Base-by-base conservation (phyloP, 208 protist genomes). In the Porcisia deanei region DNA sequence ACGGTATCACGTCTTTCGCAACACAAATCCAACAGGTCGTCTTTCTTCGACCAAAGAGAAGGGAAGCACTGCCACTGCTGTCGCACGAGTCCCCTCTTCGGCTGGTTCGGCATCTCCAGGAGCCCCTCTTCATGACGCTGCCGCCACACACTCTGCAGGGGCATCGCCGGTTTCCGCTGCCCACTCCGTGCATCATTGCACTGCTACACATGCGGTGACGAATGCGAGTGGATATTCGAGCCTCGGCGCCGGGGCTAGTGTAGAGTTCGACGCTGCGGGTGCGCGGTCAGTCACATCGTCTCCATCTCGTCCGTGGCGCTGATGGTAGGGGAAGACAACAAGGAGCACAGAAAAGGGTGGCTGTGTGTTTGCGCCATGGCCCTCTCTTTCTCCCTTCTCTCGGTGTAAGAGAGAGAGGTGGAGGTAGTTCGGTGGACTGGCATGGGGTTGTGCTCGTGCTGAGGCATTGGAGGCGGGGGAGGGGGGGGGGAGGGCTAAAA, bases 1-100 rank as follows among this genome's bases (percentile, higher is more conserved):
- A 22, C 67, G 71, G 20, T 83, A 88, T 55, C 84, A 82, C 72
- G 77, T 85, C 20, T 85, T 85, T 66, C 75, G 72, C 67, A 88
- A 88, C 76, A 89, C 85, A 6, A 71, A 80, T 58, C 80, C 83
- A 14, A 69, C 71, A 0, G 77, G 77, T 4, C 77, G 65, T 10
- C 39, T 45, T 18, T n/a, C 41, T 34, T 72, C 76, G 25, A 20
- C 71, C 10, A 41, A 30, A 16, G 55, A 65, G 55, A 22, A 30
- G 25, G 54, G 6, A 49, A 30, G 22, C 20, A 12, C 54, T 1
- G 49, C 64, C n/a, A 47, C 64, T 37, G 30, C 18, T 8, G 37
- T 1, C 18, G 41, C 63, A 30, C 34, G 9, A 20, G 25, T 6
- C 20, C 25, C 67, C 57, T 43, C 49, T 7, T 58, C 52, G 54